A percentile compares a stretch with the other conserved stretches of the same genome.
Evolutionary conservation across 2,329 filamentous ascomycete genomes (phyloP).

Genomic region (Ophiocordyceps polyrhachis-furcata): DNA sequence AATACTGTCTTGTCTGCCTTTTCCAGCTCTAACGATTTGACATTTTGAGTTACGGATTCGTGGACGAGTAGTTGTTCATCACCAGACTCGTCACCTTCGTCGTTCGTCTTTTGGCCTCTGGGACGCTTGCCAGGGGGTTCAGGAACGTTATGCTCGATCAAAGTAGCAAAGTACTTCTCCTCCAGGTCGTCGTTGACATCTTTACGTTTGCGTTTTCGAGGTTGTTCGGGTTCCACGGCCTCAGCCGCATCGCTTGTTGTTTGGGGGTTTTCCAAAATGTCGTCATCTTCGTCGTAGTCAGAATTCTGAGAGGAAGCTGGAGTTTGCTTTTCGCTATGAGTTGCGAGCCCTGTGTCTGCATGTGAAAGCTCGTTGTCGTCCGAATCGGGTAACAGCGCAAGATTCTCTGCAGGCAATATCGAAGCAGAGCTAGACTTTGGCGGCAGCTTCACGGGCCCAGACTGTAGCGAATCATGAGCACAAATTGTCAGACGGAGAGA

Average conservation of each 20-base stretch:
- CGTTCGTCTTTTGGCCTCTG: slow-evolving; percentile 18
- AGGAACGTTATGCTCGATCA: slow-evolving; percentile 41
- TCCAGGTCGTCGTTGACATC: slow-evolving; percentile 54
- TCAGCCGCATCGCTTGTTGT: slow-evolving; percentile 17
- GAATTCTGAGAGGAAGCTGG: slow-evolving; percentile 11
- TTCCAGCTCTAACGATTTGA: slow-evolving; percentile 47
- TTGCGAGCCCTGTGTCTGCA: slow-evolving; percentile 8
- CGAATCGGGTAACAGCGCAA: slow-evolving; percentile 10
- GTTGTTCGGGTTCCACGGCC: slow-evolving; percentile 15
- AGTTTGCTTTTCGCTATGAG: slow-evolving; percentile 11
- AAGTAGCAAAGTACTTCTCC: slow-evolving; percentile 46
- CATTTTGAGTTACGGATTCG: slow-evolving; percentile 34
- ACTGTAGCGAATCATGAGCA: slow-evolving; percentile 13
- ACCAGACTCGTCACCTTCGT: slow-evolving; percentile 21
- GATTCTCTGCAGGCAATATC: slow-evolving; percentile 16
- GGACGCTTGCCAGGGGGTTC: slow-evolving; percentile 35
- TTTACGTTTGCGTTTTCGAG: slow-evolving; percentile 47
- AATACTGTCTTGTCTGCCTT: slow-evolving; percentile 86
- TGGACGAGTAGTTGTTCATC: slow-evolving; percentile 32
- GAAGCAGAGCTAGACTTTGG: slow-evolving; percentile 24
- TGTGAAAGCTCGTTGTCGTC: slow-evolving; percentile 15
- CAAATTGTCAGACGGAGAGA: not conserved
- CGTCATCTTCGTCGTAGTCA: slow-evolving; percentile 2
- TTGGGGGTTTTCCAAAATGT: not conserved
- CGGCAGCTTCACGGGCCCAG: slow-evolving; percentile 30